phyloP scores from a whole-genome alignment of 2,329 filamentous ascomycete species.

The Graphium sp. region DNA sequence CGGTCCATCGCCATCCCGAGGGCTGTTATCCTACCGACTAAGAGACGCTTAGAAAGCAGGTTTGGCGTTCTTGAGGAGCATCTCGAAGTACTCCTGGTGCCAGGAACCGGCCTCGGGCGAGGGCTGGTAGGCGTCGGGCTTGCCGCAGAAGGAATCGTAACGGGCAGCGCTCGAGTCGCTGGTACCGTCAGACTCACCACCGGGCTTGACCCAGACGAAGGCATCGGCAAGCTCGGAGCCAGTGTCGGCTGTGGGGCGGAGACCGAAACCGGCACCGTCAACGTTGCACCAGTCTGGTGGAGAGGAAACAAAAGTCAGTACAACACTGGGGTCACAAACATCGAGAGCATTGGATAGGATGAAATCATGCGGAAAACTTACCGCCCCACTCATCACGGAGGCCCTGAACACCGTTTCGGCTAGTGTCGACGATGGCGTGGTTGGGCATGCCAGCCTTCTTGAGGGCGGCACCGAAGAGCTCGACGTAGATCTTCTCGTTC shows the following conservation, averaged over 20 bases:
- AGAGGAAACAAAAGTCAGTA: conserved; percentile 20
- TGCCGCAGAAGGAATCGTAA: conserved; percentile 20
- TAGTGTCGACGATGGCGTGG: conserved; percentile 23
- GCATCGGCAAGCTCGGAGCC: conserved; percentile 39
- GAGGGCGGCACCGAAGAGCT: conserved; percentile 19
- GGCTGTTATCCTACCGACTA: too few species aligned
- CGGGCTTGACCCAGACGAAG: conserved; percentile 52
- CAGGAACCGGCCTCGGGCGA: conserved; percentile 34
- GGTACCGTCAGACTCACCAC: conserved; percentile 31
- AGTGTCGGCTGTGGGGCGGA: conserved; percentile 37
- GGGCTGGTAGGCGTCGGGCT: conserved; percentile 23
- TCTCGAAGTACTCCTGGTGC: conserved; percentile 13
- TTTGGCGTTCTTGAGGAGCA: conserved; percentile 9
- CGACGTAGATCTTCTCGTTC: conserved; percentile 24
- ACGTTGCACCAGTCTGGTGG: conserved; percentile 42
- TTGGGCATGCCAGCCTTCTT: conserved; percentile 20
- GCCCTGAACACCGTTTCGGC: conserved; percentile 21
- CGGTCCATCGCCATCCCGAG: too few species aligned
- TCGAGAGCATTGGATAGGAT: not conserved
- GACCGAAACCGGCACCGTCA: conserved; percentile 41
- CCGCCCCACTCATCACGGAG: conserved; percentile 23
- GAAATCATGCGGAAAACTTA: not conserved
- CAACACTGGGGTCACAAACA: not conserved
- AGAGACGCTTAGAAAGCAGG: conserved; percentile 3
- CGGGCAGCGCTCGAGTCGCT: conserved; percentile 15